phyloP scores from a whole-genome alignment of 371 early-diverging fungal species.

The Saksenaea oblongispora region DNA sequence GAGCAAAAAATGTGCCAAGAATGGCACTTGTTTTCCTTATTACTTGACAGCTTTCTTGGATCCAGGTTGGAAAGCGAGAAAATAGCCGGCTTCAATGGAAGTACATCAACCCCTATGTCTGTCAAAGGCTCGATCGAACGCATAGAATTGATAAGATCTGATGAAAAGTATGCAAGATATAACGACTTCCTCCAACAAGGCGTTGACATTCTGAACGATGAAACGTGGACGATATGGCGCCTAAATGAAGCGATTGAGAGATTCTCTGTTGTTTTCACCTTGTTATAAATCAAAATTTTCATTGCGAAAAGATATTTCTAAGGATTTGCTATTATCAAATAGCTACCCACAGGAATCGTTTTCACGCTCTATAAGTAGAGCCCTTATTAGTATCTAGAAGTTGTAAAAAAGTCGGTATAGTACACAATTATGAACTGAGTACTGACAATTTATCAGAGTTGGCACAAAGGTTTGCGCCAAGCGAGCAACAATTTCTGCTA shows the following conservation, averaged over 20 bases:
- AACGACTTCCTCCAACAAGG: neutral
- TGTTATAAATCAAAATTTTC: too few relatives aligned
- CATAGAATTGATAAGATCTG: constrained; percentile 1
- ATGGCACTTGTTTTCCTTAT: constrained; percentile 10
- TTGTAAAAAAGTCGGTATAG: too few relatives aligned
- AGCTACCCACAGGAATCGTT: too few relatives aligned
- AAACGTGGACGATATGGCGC: constrained; percentile 15
- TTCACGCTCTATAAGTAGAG: too few relatives aligned
- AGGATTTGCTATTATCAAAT: too few relatives aligned
- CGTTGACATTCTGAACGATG: neutral
- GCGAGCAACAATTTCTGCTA: too few relatives aligned
- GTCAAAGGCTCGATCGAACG: neutral
- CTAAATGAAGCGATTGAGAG: constrained; percentile 9
- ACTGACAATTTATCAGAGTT: too few relatives aligned
- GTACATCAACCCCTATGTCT: neutral
- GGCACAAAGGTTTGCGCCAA: too few relatives aligned
- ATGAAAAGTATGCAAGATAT: constrained; percentile 5
- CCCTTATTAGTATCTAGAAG: too few relatives aligned
- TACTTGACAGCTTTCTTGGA: constrained; percentile 14
- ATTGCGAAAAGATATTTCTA: too few relatives aligned
- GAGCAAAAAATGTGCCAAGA: neutral
- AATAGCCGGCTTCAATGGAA: neutral
- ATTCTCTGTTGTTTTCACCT: constrained; percentile 3
- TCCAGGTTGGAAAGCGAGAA: constrained; percentile 1
- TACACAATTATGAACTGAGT: too few relatives aligned